These are phyloP conservation scores for Bolboschoenoplectus hybrid DNA, from an alignment of 202 grass and related monocot genomes.

Conservation along the genomic window DNA sequence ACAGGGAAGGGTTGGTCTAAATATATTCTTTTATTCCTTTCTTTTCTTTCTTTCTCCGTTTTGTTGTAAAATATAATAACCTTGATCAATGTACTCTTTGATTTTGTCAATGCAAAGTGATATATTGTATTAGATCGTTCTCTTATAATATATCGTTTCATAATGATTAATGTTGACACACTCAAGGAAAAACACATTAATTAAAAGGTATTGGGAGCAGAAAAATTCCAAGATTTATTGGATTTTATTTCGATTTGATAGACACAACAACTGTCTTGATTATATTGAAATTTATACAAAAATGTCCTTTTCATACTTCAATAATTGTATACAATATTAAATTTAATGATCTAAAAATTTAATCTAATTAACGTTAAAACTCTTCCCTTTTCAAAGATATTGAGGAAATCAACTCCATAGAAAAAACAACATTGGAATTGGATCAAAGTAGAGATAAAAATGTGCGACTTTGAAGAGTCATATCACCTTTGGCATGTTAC, in stretches of 20 bases:
- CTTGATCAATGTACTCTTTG: slow-evolving; percentile 31
- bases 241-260: too few relatives aligned
- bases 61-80: slow-evolving; percentile 37
- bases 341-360: too few relatives aligned
- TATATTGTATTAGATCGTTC: not conserved
- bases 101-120: slow-evolving; percentile 17
- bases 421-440: not conserved
- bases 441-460: not conserved
- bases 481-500: not conserved
- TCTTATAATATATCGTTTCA: not conserved
- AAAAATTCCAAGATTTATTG: too few relatives aligned
- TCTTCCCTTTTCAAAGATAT: too few relatives aligned
- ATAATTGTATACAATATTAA: too few relatives aligned
- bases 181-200: not conserved
- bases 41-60: not conserved
- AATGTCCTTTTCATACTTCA: too few relatives aligned
- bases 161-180: not conserved
- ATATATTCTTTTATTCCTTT: slow-evolving; percentile 43
- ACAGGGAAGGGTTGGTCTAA: not conserved
- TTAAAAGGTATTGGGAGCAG: too few relatives aligned
- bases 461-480: not conserved
- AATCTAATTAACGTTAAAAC: too few relatives aligned
- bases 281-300: too few relatives aligned
- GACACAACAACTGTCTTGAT: too few relatives aligned
- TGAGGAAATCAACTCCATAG: not conserved